phyloP scores from a whole-genome alignment of 768 basidiomycete species.

The Amanita inopinata region DNA sequence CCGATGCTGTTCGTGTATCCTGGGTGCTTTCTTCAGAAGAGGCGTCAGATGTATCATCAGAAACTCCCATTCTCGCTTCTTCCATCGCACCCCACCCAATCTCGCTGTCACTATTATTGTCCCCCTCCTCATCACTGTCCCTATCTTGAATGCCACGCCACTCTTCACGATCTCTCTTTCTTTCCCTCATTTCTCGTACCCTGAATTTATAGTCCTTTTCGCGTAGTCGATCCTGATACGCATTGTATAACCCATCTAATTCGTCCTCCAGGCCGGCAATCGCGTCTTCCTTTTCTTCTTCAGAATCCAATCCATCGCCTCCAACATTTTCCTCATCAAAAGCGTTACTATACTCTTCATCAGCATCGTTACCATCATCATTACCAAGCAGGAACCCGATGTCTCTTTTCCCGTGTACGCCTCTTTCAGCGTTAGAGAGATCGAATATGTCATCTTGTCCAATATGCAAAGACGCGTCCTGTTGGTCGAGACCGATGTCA shows the following conservation, averaged over 20 bases:
- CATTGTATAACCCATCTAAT: constrained; percentile 81
- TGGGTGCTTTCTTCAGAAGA: constrained; percentile 34
- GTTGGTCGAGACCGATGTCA: constrained; percentile 86
- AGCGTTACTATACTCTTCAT: constrained; percentile 31
- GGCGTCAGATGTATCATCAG: constrained; percentile 42
- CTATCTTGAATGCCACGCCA: constrained; percentile 65
- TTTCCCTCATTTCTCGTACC: constrained; percentile 67
- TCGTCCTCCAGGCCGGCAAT: constrained; percentile 67
- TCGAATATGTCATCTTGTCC: constrained; percentile 89
- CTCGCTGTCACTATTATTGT: constrained; percentile 27
- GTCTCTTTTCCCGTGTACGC: constrained; percentile 28
- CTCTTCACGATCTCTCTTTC: constrained; percentile 65
- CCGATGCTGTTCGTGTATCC: constrained; percentile 24
- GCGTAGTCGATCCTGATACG: constrained; percentile 69
- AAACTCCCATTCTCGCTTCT: constrained; percentile 37
- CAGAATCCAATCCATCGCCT: constrained; percentile 38
- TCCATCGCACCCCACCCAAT: constrained; percentile 64
- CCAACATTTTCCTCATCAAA: constrained; percentile 33
- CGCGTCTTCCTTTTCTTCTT: constrained; percentile 62
- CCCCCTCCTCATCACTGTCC: constrained; percentile 28
- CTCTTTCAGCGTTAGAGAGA: constrained; percentile 45
- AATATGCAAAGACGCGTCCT: constrained; percentile 58
- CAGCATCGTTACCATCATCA: constrained; percentile 27
- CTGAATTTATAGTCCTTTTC: constrained; percentile 85
- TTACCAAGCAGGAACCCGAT: constrained; percentile 25